Conservation (phyloP, 345 rosid genomes). For the Camelina sativa region DNA sequence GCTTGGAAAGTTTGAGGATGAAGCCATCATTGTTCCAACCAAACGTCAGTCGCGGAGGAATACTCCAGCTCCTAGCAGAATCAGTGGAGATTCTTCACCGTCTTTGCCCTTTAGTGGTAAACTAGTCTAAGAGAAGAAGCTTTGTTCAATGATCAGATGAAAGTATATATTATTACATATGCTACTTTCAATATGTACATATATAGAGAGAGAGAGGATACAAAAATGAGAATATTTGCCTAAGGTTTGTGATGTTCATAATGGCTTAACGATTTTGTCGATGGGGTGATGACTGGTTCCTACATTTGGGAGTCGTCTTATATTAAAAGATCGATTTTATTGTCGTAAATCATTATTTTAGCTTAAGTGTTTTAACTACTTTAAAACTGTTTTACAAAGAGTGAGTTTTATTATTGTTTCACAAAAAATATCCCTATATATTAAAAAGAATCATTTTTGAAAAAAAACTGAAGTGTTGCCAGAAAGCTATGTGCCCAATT, state of each 20-base stretch:
- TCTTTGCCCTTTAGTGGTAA: slow-evolving; percentile 43
- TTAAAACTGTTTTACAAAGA: too few species aligned
- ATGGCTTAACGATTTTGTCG: not conserved
- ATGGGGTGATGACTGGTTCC: not conserved
- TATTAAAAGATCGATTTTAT: slow-evolving; percentile 4
- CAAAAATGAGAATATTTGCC: not conserved
- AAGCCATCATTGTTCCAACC: slow-evolving; percentile 73
- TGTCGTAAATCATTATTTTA: not conserved
- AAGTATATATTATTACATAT: slow-evolving; percentile 16
- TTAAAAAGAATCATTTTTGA: too few species aligned
- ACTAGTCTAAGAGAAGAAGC: slow-evolving; percentile 35
- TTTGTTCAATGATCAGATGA: not conserved
- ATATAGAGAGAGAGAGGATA: not conserved
- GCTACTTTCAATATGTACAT: slow-evolving; percentile 36
- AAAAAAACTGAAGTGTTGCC: too few species aligned
- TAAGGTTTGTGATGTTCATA: slow-evolving; percentile 22
- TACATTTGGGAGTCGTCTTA: slow-evolving; percentile 17
- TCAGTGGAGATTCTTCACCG: slow-evolving; percentile 54
- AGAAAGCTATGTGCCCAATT: too few species aligned
- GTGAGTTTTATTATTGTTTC: too few species aligned
- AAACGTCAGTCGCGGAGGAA: slow-evolving; percentile 62
- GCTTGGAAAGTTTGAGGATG: slow-evolving; percentile 49
- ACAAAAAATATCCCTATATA: too few species aligned
- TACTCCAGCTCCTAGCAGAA: slow-evolving; percentile 59
- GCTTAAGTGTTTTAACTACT: not conserved